Evolutionary conservation across 108 stramenopile species (phyloP).

Genomic region (Nannochloropsis salina): DNA sequence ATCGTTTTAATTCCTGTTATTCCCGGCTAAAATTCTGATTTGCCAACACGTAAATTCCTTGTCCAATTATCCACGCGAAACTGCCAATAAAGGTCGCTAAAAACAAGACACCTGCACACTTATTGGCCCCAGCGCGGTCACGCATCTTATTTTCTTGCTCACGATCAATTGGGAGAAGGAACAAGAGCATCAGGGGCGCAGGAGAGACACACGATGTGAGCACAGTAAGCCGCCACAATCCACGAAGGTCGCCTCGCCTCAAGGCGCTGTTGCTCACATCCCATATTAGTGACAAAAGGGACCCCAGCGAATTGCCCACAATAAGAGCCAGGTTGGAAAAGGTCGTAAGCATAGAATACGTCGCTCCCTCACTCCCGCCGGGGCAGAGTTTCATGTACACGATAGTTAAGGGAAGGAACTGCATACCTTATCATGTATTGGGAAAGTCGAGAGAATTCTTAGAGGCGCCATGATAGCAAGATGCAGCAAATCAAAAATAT

Average conservation of each 20-base stretch:
- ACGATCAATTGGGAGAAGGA: conserved; percentile 39
- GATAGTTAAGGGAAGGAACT: conserved; percentile 59
- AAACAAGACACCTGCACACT: conserved; percentile 40
- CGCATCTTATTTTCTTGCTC: conserved; percentile 40
- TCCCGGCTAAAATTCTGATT: neutral
- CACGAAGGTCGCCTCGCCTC: conserved; percentile 31
- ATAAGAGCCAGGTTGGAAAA: conserved; percentile 53
- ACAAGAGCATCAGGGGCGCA: conserved; percentile 25
- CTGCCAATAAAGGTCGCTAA: conserved; percentile 38
- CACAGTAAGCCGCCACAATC: conserved; percentile 47
- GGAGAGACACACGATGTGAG: conserved; percentile 36
- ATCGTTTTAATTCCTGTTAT: neutral
- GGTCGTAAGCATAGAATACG: conserved; percentile 59
- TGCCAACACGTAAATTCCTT: conserved; percentile 32
- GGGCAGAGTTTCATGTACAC: conserved; percentile 60
- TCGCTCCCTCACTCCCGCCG: conserved; percentile 55
- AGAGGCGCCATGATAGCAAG: too few species aligned
- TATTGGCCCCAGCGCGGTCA: conserved; percentile 24
- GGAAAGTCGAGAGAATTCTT: too few species aligned
- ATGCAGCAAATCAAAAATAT: too few species aligned
- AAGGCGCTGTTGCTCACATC: conserved; percentile 54
- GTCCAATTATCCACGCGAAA: conserved; percentile 38
- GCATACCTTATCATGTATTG: conserved; percentile 29
- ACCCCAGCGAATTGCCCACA: conserved; percentile 23
- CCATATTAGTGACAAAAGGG: conserved; percentile 37